Conservation (phyloP, 352 stramenopile species). For the Phytophthora rubi region DNA sequence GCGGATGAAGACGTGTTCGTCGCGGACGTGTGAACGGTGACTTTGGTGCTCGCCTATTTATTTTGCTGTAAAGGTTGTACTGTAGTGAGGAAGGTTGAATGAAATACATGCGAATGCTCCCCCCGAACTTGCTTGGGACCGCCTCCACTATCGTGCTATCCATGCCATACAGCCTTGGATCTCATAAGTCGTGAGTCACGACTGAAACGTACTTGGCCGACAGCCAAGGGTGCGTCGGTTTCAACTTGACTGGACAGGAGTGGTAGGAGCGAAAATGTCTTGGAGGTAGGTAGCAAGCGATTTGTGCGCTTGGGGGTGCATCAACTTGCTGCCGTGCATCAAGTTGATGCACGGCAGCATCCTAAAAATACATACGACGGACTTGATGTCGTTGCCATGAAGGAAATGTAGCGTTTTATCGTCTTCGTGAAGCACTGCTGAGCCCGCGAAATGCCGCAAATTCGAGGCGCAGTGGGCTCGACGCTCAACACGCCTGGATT, state of each 20-base stretch:
- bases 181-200: not conserved
- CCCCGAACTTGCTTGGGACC: not conserved
- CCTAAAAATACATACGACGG: slow-evolving; percentile 23
- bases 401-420: not conserved
- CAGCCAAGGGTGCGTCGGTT: not conserved
- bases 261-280: not conserved
- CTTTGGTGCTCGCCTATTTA: slow-evolving; percentile 34
- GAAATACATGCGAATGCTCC: slow-evolving; percentile 21
- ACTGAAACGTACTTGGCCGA: not conserved
- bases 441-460: slow-evolving; percentile 41
- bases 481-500: slow-evolving; percentile 43
- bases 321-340: not conserved
- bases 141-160: not conserved
- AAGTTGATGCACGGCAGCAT: not conserved
- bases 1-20: slow-evolving; percentile 44
- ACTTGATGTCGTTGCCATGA: not conserved
- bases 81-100: slow-evolving; percentile 6
- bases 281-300: not conserved
- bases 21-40: slow-evolving; percentile 34
- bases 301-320: not conserved
- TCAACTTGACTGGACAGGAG: not conserved
- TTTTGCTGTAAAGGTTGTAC: slow-evolving; percentile 28
- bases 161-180: not conserved
- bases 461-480: slow-evolving; percentile 39
- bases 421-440: not conserved